These are phyloP conservation scores for Exophiala sp. DNA, from an alignment of 2,329 filamentous ascomycete genomes.

Conservation along the genomic window DNA sequence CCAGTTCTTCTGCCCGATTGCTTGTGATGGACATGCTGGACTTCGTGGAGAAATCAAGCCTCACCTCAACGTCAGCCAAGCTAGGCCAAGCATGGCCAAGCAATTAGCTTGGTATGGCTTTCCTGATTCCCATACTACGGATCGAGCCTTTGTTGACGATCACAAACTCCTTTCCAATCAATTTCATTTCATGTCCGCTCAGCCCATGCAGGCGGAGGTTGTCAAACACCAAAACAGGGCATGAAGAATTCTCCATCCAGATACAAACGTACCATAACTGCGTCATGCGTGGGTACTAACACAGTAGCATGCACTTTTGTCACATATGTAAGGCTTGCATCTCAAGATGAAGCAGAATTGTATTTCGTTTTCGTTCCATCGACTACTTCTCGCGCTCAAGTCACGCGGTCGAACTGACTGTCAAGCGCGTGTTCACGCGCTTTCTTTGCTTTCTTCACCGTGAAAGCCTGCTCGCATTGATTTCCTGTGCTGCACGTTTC, in stretches of 20 bases:
- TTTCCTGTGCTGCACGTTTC: not conserved
- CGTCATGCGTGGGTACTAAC: not conserved
- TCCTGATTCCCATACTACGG: not conserved
- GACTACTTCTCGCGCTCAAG: not conserved
- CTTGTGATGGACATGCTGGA: no score
- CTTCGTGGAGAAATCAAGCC: no score
- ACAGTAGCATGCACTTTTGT: not conserved
- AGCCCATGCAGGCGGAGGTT: constrained; percentile 1
- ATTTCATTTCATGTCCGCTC: not conserved
- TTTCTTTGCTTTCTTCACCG: not conserved
- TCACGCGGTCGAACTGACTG: constrained; percentile 1
- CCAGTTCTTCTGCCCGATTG: no score
- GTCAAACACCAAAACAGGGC: constrained; percentile 10
- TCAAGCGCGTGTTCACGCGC: not conserved
- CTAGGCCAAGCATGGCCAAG: no score
- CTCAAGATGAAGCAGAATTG: no score
- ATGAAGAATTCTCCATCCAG: not conserved
- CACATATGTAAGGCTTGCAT: no score
- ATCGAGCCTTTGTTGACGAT: not conserved
- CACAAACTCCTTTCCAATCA: not conserved
- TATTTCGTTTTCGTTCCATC: not conserved
- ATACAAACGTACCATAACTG: no score
- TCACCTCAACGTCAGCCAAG: no score
- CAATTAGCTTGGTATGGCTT: not conserved
- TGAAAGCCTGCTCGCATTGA: not conserved